phyloP scores from a whole-genome alignment of 1,284 basidiomycete genomes.

The Cryptococcus neoformans region DNA sequence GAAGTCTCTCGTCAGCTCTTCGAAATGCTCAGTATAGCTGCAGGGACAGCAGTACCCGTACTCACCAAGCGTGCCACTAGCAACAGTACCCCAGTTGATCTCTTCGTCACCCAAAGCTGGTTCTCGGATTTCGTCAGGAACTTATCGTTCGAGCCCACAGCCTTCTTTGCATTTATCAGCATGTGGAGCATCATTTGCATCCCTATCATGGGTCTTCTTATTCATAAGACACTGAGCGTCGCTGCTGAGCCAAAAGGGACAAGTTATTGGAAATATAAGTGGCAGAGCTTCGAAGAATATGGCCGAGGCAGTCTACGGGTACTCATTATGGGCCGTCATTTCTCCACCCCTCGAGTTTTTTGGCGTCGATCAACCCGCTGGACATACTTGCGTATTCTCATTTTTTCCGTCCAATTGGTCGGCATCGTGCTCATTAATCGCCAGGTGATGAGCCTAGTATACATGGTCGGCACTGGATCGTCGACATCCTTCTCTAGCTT shows the following conservation, averaged over 20 bases:
- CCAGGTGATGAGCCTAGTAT: conserved; percentile 12
- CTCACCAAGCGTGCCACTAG: conserved; percentile 3
- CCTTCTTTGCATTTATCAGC: conserved; percentile 14
- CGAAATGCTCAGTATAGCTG: conserved; percentile 8
- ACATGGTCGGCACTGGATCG: conserved; percentile 4
- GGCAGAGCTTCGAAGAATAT: not conserved
- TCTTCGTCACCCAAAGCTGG: conserved; percentile 10
- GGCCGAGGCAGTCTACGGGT: not conserved
- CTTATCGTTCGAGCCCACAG: conserved; percentile 4
- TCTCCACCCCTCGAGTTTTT: conserved; percentile 1
- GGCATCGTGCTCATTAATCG: conserved; percentile 8
- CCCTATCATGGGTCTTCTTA: conserved; percentile 5
- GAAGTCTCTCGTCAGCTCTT: conserved; percentile 14
- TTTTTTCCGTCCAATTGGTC: conserved; percentile 6
- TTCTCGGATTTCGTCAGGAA: conserved; percentile 8
- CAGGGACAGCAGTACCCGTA: conserved; percentile 3
- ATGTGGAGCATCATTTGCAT: conserved; percentile 16
- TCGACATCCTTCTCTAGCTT: conserved; percentile 6
- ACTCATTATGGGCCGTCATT: conserved; percentile 1
- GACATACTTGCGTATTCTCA: conserved; percentile 2
- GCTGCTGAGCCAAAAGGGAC: not conserved
- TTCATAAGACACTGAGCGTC: conserved; percentile 6
- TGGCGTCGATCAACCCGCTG: conserved; percentile 1
- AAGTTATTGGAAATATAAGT: not conserved
- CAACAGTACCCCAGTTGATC: not conserved